Conservation (phyloP, 78 protist genomes). For the Bodo saltans region DNA sequence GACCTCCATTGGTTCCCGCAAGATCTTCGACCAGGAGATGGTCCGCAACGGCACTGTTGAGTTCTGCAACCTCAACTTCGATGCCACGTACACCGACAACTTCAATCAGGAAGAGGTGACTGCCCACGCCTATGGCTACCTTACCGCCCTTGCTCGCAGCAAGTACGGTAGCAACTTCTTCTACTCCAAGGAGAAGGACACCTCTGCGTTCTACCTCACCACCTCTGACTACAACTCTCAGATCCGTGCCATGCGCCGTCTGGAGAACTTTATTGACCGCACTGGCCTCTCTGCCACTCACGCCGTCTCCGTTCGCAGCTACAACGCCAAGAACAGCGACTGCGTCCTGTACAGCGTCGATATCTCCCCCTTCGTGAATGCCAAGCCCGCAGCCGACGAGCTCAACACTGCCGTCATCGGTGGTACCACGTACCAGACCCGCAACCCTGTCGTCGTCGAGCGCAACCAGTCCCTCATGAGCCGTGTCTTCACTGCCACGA, state of each 20-base stretch:
- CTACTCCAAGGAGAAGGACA: neutral
- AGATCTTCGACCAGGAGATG: neutral
- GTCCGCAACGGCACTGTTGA: neutral
- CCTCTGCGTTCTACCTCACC: conserved; percentile 13
- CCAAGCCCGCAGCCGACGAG: neutral
- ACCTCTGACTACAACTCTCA: neutral
- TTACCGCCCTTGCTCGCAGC: neutral
- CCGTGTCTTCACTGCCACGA: conserved; percentile 1
- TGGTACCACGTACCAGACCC: neutral
- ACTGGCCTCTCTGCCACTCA: neutral
- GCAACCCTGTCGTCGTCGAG: conserved; percentile 3
- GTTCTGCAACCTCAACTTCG: neutral
- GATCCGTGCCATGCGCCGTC: neutral
- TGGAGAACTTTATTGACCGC: neutral
- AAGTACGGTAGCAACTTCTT: neutral
- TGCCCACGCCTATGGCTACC: neutral
- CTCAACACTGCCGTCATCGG: neutral
- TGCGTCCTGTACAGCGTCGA: neutral
- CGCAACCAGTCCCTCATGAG: neutral
- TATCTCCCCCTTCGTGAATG: neutral
- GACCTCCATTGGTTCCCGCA: no score
- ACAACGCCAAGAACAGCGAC: neutral
- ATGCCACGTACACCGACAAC: neutral
- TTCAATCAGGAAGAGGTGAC: neutral
- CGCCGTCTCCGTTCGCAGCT: neutral